Evolutionary conservation across 106 monocot genomes (phyloP).

Genomic region (Dioscorea dumetorum): DNA sequence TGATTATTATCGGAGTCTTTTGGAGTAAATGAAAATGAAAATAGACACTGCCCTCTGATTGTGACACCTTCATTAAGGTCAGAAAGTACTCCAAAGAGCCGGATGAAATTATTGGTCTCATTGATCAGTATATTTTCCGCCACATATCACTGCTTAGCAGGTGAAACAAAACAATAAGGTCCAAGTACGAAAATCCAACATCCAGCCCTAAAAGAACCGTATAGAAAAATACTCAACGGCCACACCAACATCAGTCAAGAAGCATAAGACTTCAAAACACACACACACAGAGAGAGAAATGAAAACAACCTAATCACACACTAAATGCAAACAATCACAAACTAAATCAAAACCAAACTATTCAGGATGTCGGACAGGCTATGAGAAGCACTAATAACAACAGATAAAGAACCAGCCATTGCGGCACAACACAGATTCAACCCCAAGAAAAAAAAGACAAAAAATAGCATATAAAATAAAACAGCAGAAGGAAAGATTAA

Average conservation of each 20-base stretch:
- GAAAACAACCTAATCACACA: too few species aligned
- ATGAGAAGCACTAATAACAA: neutral
- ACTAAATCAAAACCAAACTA: too few species aligned
- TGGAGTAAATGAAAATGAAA: too few species aligned
- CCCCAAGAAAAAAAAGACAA: neutral
- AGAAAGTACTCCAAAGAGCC: too few species aligned
- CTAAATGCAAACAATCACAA: too few species aligned
- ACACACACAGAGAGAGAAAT: too few species aligned
- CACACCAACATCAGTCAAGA: neutral
- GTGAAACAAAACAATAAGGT: neutral
- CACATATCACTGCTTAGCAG: neutral
- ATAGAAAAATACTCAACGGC: neutral
- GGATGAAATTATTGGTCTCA: too few species aligned
- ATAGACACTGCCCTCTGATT: too few species aligned
- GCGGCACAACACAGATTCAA: neutral
- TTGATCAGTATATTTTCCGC: neutral
- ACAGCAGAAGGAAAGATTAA: neutral
- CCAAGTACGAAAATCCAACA: neutral
- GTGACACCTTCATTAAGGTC: too few species aligned
- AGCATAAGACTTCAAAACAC: too few species aligned
- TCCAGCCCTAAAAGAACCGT: neutral
- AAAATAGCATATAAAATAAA: neutral
- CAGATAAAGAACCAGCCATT: neutral
- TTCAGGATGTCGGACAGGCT: too few species aligned
- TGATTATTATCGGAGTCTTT: too few species aligned